Conservation (phyloP, 495 filamentous ascomycete species). For the Hypoxylon perforatum region DNA sequence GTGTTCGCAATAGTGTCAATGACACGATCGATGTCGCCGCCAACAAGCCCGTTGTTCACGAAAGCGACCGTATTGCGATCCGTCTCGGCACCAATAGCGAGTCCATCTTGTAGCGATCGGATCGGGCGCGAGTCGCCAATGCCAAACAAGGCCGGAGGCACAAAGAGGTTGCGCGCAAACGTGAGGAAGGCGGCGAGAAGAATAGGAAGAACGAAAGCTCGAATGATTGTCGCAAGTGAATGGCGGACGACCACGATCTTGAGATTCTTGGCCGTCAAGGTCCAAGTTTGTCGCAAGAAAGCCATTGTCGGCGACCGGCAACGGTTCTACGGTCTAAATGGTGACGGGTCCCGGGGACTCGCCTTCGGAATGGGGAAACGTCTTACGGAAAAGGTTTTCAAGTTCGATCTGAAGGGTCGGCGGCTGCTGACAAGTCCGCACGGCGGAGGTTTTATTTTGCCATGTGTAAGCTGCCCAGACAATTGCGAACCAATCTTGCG, state of each 20-base stretch:
- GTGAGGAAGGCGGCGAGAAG: slow-evolving; percentile 74
- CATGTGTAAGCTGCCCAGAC: slow-evolving; percentile 23
- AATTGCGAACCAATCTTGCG: background rate
- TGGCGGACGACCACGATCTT: slow-evolving; percentile 75
- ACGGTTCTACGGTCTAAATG: no score
- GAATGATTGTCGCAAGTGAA: slow-evolving; percentile 68
- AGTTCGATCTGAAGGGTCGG: slow-evolving; percentile 15
- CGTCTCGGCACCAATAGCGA: slow-evolving; percentile 59
- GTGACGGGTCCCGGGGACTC: slow-evolving; percentile 10
- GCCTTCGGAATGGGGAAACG: slow-evolving; percentile 9
- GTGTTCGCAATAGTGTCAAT: slow-evolving; percentile 69
- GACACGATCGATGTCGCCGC: slow-evolving; percentile 76
- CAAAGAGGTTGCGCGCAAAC: slow-evolving; percentile 75
- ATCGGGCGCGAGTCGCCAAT: slow-evolving; percentile 68
- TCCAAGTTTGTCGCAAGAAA: slow-evolving; percentile 75
- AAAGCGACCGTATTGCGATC: slow-evolving; percentile 78
- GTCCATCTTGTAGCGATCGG: slow-evolving; percentile 67
- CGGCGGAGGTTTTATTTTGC: slow-evolving; percentile 24
- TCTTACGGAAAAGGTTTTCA: slow-evolving; percentile 3
- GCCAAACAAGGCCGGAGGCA: slow-evolving; percentile 73
- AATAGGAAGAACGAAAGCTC: slow-evolving; percentile 77
- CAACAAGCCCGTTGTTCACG: slow-evolving; percentile 75
- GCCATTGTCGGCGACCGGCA: slow-evolving; percentile 55
- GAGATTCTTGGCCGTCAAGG: slow-evolving; percentile 78
- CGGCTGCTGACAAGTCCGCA: slow-evolving; percentile 30